A percentile compares a stretch with the other conserved stretches of the same genome.
phyloP scores from a whole-genome alignment of 768 basidiomycete genomes.

The Rhizopogon vinicolor region DNA sequence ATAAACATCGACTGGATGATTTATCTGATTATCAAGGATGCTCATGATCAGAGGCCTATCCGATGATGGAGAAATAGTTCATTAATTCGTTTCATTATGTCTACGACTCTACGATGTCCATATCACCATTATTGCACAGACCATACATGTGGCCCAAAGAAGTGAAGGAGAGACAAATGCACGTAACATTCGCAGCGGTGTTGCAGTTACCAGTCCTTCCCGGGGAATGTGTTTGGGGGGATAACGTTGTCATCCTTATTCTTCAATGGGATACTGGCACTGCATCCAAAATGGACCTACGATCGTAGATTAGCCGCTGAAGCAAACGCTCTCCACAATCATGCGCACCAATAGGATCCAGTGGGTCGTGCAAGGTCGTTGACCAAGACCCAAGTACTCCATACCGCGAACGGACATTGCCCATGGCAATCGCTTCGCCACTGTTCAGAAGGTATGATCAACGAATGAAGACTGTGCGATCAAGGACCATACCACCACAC shows the following conservation, averaged over 20 bases:
- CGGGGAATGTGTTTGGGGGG: background rate
- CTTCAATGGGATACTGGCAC: constrained; percentile 17
- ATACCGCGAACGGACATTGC: constrained; percentile 52
- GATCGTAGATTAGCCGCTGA: background rate
- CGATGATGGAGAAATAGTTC: background rate
- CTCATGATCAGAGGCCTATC: too few relatives aligned
- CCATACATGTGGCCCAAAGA: too few relatives aligned
- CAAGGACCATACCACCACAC: constrained; percentile 48
- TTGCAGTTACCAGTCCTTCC: background rate
- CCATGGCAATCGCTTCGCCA: constrained; percentile 59
- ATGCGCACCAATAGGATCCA: constrained; percentile 42
- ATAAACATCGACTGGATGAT: too few relatives aligned
- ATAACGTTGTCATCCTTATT: constrained; percentile 6
- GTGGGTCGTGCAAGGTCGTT: constrained; percentile 39
- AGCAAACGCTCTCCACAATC: background rate
- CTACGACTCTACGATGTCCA: background rate
- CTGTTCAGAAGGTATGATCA: constrained; percentile 25
- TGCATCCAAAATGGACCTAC: constrained; percentile 27
- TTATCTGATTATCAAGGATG: too few relatives aligned
- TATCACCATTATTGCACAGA: background rate
- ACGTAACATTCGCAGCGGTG: background rate
- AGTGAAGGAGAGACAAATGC: background rate
- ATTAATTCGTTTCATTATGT: background rate
- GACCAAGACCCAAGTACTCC: constrained; percentile 57
- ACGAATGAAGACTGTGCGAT: background rate